Percentiles rank a stretch among this genome's conserved stretches.
Evolutionary conservation across 1,284 basidiomycete genomes (phyloP).

Genomic region (Ceratobasidium sp.): DNA sequence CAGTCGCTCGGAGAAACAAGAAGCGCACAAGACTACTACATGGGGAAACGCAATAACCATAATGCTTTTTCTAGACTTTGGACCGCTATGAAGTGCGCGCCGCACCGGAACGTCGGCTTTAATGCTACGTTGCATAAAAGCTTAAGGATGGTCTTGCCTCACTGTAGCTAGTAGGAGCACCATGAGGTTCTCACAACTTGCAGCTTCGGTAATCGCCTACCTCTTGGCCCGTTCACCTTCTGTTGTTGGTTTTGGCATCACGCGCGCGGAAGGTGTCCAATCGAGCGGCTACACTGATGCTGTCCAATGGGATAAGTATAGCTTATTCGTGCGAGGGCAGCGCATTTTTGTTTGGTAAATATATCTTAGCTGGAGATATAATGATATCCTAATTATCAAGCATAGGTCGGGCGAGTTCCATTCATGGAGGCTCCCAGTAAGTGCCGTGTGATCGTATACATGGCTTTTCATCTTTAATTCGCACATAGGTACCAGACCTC

Average conservation of each 20-base stretch:
- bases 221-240: constrained; percentile 6
- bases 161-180: not conserved
- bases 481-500: constrained; percentile 62
- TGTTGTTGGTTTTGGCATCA: not conserved
- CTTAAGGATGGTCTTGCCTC: not conserved
- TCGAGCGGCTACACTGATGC: constrained; percentile 25
- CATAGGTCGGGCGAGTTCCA: constrained; percentile 72
- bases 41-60: constrained; percentile 36
- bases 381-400: not conserved
- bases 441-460: not conserved
- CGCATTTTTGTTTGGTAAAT: constrained; percentile 57
- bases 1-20: constrained; percentile 33
- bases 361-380: not conserved
- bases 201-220: not conserved
- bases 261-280: constrained; percentile 4
- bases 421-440: constrained; percentile 73
- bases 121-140: constrained; percentile 21
- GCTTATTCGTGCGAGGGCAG: constrained; percentile 62
- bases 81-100: constrained; percentile 15
- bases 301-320: constrained; percentile 67
- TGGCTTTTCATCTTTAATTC: not conserved
- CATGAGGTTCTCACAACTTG: constrained; percentile 22
- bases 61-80: constrained; percentile 5
- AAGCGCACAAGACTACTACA: constrained; percentile 23
- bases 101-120: not conserved